Base-by-base conservation (phyloP, 805 yeast genomes). In the Candida nemodendra region DNA sequence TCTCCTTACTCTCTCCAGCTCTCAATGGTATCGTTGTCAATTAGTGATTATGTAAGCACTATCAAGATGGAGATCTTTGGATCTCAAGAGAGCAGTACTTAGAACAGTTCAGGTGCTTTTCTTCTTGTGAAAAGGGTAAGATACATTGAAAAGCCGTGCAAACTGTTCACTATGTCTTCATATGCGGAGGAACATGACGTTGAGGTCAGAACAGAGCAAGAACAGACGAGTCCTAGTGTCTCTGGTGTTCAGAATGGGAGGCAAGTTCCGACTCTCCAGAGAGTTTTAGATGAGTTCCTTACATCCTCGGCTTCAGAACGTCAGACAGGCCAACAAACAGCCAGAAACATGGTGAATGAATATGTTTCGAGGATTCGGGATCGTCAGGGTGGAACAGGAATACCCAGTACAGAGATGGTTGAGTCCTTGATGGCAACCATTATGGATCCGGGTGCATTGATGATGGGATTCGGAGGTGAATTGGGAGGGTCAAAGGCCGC, bases 371-470 rank as follows among this genome's bases (percentile, higher is more conserved):
- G 13, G 13, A 30, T 42, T 17, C 15, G 40, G 25, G 37, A 38
- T 14, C 38, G 37, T 3, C 36, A 34, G 28, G 28, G 23, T 21
- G 24, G 24, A 21, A 11, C 24, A 8, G 24, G 24, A 21, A 21
- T 21, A 2, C 12, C 19, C 7, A 34, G 21, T 14, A 28, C 41
- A 5, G 45, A 40, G 22, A 25, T 40, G 29, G 28, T 37, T 30
- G 43, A 42, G 29, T 25, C 47, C 19, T 18, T 45, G 30, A 30
- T 42, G 8, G 26, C 33, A 8, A 30, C 45, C 2, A 36, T 44
- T 14, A 23, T 44, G 29, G 37, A 38, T 17, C 45, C 53, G 4
- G 33, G 41, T 12, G 42, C 30, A 11, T 21, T 30, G 11, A 32
- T 39, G 28, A 32, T 31, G 28, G 31, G 12, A 9, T 16, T 31